Evolutionary conservation across 257 asterid genomes (phyloP), one percentile per base, ranked within the genome.

Genomic region (Knoxia roxburghii): DNA sequence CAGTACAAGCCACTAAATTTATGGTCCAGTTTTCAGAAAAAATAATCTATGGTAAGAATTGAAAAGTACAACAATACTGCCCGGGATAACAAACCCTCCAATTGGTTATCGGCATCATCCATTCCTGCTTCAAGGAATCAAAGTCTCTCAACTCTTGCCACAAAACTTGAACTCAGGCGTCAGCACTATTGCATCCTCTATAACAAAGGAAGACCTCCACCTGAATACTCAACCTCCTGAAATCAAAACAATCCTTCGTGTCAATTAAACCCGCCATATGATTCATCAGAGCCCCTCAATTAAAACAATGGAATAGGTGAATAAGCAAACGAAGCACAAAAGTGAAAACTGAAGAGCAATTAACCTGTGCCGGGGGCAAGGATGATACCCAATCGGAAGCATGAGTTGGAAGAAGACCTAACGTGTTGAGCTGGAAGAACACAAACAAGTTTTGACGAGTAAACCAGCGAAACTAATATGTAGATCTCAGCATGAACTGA

Each of bases 371-470:
- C 32, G 99, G 99, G 72, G 99, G 89, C 77, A 94, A 78, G 70
- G 99, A 94, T 62, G 99, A 94, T 64, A 94, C 98, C 98, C 98
- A 94, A 39, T 94, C 98, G 1, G 98, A 94, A 46, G 89, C 81
- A 68, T 94, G 98, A 49, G 98, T 94, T 69, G 99, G 99, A 72
- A 90, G 99, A 85, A 94, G 96, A 39, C 99, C 99, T 64, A 94
- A 77, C 0, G 95, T 87, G 75, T 90, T 88, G 59, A 94, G 98
- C 99, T 94, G 96, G 69, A 41, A 76, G 56, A 1, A 81, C 30
- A 74, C 0, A 43, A 39, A 46, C 49, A 21, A 54, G 17, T 46
- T 46, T 65, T 26, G 35, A 9, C 61, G 8, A 64, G 49, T 33
- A 49, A 75, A 70, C 60, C 51, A 66, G 55, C 39, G 56, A 65